These are phyloP conservation scores for Rhizophagus clarus DNA, from an alignment of 192 early-diverging fungal genomes.

Conservation along the genomic window DNA sequence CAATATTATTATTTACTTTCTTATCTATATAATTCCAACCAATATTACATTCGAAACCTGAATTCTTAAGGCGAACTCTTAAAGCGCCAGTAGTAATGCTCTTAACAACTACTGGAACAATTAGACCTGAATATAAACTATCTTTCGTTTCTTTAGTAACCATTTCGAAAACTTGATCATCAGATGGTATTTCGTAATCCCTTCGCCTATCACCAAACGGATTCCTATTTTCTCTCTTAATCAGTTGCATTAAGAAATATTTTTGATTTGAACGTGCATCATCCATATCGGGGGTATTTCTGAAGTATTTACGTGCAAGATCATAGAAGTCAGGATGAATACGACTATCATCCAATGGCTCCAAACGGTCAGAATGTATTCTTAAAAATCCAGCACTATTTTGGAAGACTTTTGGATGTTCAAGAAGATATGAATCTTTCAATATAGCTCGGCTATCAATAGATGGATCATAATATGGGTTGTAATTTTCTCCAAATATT, in stretches of 20 bases:
- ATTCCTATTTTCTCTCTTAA: conserved; percentile 84
- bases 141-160: conserved; percentile 69
- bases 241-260: conserved; percentile 50
- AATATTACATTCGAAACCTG: conserved; percentile 86
- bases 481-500: background rate
- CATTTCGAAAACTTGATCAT: conserved; percentile 76
- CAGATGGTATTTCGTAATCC: conserved; percentile 56
- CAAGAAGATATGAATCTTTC: background rate
- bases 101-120: conserved; percentile 53
- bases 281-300: conserved; percentile 90
- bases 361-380: conserved; percentile 50
- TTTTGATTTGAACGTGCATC: conserved; percentile 36
- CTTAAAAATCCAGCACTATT: conserved; percentile 93
- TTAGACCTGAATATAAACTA: conserved; percentile 63
- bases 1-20: background rate
- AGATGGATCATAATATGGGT: background rate
- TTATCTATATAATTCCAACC: conserved; percentile 39
- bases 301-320: conserved; percentile 94
- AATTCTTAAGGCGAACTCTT: conserved; percentile 28
- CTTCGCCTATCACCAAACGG: conserved; percentile 77
- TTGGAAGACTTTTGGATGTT: conserved; percentile 69
- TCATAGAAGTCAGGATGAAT: conserved; percentile 97
- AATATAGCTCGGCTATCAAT: background rate
- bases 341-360: conserved; percentile 91
- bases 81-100: background rate